Percentiles rank a stretch among this genome's conserved stretches.
Conservation (phyloP, 1,284 basidiomycete species). For the Porodaedalea pini region DNA sequence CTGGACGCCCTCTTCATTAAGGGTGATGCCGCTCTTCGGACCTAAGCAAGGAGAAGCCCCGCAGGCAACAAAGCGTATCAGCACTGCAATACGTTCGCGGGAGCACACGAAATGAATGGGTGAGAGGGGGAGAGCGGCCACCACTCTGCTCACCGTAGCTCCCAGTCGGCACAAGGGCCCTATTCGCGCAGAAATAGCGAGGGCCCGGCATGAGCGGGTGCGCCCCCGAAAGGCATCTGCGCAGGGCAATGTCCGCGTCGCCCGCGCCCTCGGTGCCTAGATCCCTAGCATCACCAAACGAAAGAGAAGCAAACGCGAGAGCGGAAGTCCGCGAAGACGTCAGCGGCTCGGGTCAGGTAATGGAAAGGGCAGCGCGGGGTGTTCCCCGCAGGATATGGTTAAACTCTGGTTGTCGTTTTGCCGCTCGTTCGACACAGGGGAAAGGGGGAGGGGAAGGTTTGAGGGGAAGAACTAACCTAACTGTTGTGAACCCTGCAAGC, state of each 20-base stretch:
- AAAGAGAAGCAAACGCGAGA: background rate
- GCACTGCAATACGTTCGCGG: background rate
- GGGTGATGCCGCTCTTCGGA: constrained; percentile 48
- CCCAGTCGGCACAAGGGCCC: constrained; percentile 60
- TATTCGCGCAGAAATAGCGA: constrained; percentile 58
- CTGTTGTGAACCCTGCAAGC: constrained; percentile 63
- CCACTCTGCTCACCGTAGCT: constrained; percentile 48
- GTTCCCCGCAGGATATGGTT: constrained; percentile 4
- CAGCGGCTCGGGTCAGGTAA: background rate
- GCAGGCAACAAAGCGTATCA: constrained; percentile 7
- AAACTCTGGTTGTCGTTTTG: background rate
- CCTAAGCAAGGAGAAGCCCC: constrained; percentile 34
- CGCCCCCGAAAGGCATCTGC: constrained; percentile 52
- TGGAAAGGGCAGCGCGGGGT: background rate
- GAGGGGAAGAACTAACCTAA: constrained; percentile 27
- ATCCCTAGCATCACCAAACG: constrained; percentile 39
- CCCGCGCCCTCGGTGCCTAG: constrained; percentile 64
- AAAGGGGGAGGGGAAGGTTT: background rate
- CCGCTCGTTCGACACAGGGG: background rate
- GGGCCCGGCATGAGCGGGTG: constrained; percentile 57
- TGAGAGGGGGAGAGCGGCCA: background rate
- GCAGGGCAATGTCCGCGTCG: constrained; percentile 58
- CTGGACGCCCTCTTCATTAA: constrained; percentile 50
- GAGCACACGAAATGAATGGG: background rate
- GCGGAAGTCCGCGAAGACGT: background rate